Evolutionary conservation across 768 basidiomycete species (phyloP).

Genomic region (Gymnopilus junonius): DNA sequence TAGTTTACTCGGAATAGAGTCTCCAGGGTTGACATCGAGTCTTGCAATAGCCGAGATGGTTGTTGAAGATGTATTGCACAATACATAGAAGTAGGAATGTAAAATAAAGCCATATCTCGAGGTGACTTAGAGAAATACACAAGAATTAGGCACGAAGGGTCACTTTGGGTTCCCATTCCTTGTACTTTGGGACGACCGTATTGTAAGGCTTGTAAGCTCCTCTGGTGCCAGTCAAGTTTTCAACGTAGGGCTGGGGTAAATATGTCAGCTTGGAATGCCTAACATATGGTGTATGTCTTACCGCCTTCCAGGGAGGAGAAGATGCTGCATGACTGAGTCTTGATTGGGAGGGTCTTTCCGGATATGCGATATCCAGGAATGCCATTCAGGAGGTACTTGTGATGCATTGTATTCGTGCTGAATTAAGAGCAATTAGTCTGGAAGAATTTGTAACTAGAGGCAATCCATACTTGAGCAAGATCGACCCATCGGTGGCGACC

Average conservation of each 20-base stretch:
- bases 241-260: slow-evolving; percentile 68
- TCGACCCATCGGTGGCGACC: slow-evolving; percentile 98
- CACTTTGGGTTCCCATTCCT: slow-evolving; percentile 83
- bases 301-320: slow-evolving; percentile 85
- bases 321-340: slow-evolving; percentile 71
- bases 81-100: slow-evolving; percentile 7
- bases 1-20: slow-evolving; percentile 88
- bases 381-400: slow-evolving; percentile 96
- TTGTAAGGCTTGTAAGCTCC: slow-evolving; percentile 92
- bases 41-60: slow-evolving; percentile 89
- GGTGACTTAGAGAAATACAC: not conserved
- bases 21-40: slow-evolving; percentile 87
- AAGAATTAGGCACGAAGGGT: slow-evolving; percentile 45
- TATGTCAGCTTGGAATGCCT: slow-evolving; percentile 2
- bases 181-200: slow-evolving; percentile 81
- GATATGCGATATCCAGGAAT: slow-evolving; percentile 93
- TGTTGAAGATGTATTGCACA: slow-evolving; percentile 58
- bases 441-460: not conserved
- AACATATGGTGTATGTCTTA: slow-evolving; percentile 42
- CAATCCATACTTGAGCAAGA: slow-evolving; percentile 71
- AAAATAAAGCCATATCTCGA: not conserved
- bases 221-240: slow-evolving; percentile 92
- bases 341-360: slow-evolving; percentile 79
- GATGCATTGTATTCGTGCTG: slow-evolving; percentile 89
- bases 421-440: slow-evolving; percentile 4